These are phyloP conservation scores for Pichia nanzhaoensis DNA, from an alignment of 805 yeast genomes.

Conservation along the genomic window DNA sequence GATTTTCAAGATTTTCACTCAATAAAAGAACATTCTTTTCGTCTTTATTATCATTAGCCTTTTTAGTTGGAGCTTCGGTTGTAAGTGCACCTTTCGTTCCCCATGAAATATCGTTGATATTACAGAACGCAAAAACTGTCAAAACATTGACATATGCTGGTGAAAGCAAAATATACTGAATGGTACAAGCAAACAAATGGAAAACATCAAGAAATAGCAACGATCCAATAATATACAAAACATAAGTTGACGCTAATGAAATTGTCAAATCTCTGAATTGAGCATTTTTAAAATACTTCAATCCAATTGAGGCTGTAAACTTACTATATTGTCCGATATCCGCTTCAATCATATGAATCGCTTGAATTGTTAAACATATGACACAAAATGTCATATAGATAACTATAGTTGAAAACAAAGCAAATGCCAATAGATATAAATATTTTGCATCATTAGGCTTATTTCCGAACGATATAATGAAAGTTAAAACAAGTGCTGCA, in stretches of 20 bases:
- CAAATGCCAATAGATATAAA: slow-evolving; percentile 63
- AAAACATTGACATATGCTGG: slow-evolving; percentile 89
- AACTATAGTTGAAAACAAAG: slow-evolving; percentile 78
- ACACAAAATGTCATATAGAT: slow-evolving; percentile 74
- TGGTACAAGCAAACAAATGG: slow-evolving; percentile 80
- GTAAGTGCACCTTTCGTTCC: slow-evolving; percentile 85
- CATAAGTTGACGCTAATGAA: slow-evolving; percentile 76
- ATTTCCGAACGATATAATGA: slow-evolving; percentile 87
- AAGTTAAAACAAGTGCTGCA: slow-evolving; percentile 68
- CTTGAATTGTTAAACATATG: slow-evolving; percentile 52
- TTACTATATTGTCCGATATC: slow-evolving; percentile 26
- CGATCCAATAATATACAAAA: slow-evolving; percentile 69
- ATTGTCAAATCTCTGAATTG: slow-evolving; percentile 81
- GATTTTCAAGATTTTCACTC: slow-evolving; percentile 28
- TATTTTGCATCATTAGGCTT: slow-evolving; percentile 82
- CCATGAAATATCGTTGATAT: slow-evolving; percentile 95
- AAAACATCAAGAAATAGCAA: slow-evolving; percentile 79
- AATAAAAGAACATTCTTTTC: slow-evolving; percentile 22
- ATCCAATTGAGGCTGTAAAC: slow-evolving; percentile 26
- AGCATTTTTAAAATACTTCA: slow-evolving; percentile 48
- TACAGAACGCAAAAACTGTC: slow-evolving; percentile 93
- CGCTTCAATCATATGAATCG: slow-evolving; percentile 50
- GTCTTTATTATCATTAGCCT: slow-evolving; percentile 28
- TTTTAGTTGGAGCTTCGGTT: slow-evolving; percentile 56
- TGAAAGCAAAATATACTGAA: slow-evolving; percentile 73